Conservation (phyloP, 352 stramenopile species). For the Globisporangium ultimum region DNA sequence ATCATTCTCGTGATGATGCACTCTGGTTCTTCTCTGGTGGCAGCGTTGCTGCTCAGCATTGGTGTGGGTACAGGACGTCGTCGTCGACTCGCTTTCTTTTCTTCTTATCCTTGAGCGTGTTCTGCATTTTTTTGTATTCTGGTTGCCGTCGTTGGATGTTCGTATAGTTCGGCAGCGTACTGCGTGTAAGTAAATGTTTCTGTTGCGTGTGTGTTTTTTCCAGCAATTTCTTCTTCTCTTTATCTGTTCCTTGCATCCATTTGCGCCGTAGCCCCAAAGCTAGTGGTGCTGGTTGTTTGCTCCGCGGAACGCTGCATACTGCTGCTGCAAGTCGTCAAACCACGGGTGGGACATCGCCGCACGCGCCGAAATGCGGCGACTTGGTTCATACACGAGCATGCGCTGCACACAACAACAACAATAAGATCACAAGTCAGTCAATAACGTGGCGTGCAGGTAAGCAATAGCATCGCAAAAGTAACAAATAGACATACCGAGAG, state of each 20-base stretch:
- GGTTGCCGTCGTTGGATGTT: too few species aligned
- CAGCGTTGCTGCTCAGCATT: too few species aligned
- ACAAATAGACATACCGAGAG: slow-evolving; percentile 49
- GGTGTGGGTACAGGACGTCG: too few species aligned
- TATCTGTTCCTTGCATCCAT: neutral
- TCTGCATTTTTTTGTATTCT: too few species aligned
- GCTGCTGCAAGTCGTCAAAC: slow-evolving; percentile 77
- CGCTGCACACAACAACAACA: slow-evolving; percentile 30
- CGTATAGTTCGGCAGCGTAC: too few species aligned
- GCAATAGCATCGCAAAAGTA: neutral
- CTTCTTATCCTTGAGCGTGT: too few species aligned
- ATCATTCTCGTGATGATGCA: too few species aligned
- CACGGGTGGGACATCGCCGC: slow-evolving; percentile 81
- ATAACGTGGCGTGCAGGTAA: neutral
- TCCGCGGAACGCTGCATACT: slow-evolving; percentile 67
- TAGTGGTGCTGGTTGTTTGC: slow-evolving; percentile 42
- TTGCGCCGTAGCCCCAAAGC: slow-evolving; percentile 22
- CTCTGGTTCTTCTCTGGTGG: too few species aligned
- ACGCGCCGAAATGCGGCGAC: slow-evolving; percentile 71
- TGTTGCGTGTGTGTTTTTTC: too few species aligned
- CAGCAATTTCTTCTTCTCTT: too few species aligned
- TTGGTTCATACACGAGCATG: slow-evolving; percentile 81
- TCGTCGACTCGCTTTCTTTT: too few species aligned
- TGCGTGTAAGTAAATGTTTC: too few species aligned
- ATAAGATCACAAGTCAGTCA: slow-evolving; percentile 7